These are phyloP conservation scores for Cylindrotheca closterium DNA, from an alignment of 108 stramenopile genomes.

Conservation along the genomic window DNA sequence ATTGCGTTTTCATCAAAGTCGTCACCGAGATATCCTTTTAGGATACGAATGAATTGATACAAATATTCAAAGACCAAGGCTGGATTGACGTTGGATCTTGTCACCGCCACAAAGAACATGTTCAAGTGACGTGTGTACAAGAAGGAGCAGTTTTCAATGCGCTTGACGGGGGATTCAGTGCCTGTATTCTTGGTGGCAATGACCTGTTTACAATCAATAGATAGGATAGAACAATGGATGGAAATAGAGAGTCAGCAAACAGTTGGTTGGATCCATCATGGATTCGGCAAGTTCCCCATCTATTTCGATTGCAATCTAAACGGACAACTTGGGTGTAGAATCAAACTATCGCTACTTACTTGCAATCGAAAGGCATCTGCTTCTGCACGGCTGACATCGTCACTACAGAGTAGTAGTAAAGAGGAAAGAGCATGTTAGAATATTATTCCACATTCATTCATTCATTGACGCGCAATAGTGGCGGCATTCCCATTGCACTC, in stretches of 20 bases:
- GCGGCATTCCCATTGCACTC: too few relatives aligned
- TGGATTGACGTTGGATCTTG: constrained; percentile 95
- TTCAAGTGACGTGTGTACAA: constrained; percentile 95
- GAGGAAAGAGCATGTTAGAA: background rate
- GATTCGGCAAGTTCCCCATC: background rate
- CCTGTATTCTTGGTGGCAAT: constrained; percentile 97
- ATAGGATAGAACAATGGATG: background rate
- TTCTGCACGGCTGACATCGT: constrained; percentile 85
- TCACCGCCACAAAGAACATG: constrained; percentile 98
- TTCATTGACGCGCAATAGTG: too few relatives aligned
- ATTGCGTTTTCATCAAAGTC: constrained; percentile 96
- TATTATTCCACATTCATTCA: background rate
- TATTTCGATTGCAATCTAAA: background rate
- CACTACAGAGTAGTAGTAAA: constrained; percentile 37
- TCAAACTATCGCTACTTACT: constrained; percentile 39
- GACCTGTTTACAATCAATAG: constrained; percentile 44
- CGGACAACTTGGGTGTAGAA: constrained; percentile 1
- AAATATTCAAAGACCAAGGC: constrained; percentile 97
- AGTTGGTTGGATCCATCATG: background rate
- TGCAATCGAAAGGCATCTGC: constrained; percentile 90
- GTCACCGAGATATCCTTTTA: constrained; percentile 97
- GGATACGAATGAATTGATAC: constrained; percentile 90
- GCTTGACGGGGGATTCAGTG: constrained; percentile 90
- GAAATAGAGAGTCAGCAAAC: background rate
- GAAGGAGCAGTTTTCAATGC: constrained; percentile 96